phyloP scores from a whole-genome alignment of 768 basidiomycete genomes.

The Mycena amicta region DNA sequence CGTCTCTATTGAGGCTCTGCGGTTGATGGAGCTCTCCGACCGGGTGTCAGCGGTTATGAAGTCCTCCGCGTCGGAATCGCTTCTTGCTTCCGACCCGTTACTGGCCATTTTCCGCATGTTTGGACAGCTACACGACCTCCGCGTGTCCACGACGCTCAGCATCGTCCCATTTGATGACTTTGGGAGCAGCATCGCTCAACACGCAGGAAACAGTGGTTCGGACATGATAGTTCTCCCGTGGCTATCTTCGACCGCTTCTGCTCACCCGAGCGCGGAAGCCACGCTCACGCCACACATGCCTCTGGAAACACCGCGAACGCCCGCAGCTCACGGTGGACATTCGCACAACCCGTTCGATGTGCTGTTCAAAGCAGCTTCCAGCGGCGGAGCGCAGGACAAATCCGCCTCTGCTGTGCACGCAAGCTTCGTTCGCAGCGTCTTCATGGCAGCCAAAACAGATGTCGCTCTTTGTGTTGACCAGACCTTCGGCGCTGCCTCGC shows the following conservation, averaged over 20 bases:
- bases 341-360: constrained; percentile 72
- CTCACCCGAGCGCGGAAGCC: constrained; percentile 8
- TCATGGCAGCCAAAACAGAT: constrained; percentile 68
- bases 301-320: constrained; percentile 10
- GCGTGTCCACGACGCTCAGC: constrained; percentile 63
- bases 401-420: constrained; percentile 66
- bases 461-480: constrained; percentile 86
- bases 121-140: constrained; percentile 68
- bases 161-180: constrained; percentile 81
- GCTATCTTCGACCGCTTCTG: constrained; percentile 47
- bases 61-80: constrained; percentile 67
- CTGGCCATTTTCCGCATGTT: constrained; percentile 78
- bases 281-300: constrained; percentile 7
- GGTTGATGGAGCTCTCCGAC: constrained; percentile 84
- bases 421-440: constrained; percentile 82
- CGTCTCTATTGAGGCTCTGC: constrained; percentile 73
- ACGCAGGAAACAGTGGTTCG: constrained; percentile 57
- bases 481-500: constrained; percentile 30
- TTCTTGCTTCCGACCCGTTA: constrained; percentile 73
- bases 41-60: constrained; percentile 89
- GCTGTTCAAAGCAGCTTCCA: constrained; percentile 46
- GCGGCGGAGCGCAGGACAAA: constrained; percentile 35
- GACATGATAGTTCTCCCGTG: constrained; percentile 87
- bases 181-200: constrained; percentile 66
- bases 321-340: constrained; percentile 20